Percentiles rank a stretch among this genome's conserved stretches.
These are phyloP conservation scores for Colletotrichum sansevieriae DNA, from an alignment of 2,329 filamentous ascomycete species.

Conservation along the genomic window DNA sequence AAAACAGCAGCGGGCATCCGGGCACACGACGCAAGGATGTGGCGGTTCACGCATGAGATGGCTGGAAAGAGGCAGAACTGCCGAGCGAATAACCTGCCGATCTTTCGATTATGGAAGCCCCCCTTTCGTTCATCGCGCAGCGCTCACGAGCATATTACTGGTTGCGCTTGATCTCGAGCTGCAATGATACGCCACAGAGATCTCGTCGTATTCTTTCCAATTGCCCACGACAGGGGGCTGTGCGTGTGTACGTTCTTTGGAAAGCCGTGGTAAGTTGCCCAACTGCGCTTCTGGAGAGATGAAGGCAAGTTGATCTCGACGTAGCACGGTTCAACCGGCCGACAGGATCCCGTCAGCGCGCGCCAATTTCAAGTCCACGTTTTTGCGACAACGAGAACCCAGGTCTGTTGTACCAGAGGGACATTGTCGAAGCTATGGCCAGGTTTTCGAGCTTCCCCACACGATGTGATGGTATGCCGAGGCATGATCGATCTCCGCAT, in stretches of 20 bases:
- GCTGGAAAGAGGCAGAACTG: background rate
- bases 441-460: slow-evolving; percentile 19
- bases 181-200: no score
- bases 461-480: slow-evolving; percentile 17
- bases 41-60: background rate
- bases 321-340: background rate
- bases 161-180: no score
- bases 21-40: background rate
- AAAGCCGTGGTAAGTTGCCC: no score
- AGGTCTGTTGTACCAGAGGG: no score
- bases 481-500: background rate
- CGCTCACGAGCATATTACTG: no score
- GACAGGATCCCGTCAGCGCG: background rate
- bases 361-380: no score
- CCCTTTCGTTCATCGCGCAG: background rate
- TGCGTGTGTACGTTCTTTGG: no score
- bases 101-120: background rate
- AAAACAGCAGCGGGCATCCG: background rate
- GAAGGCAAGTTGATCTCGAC: background rate
- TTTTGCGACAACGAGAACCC: background rate
- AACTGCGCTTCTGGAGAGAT: background rate
- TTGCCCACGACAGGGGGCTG: no score
- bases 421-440: slow-evolving; percentile 5
- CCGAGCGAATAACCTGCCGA: background rate
- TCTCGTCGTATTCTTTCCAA: no score